A percentile compares a stretch with the other conserved stretches of the same genome.
Conservation (phyloP, 2,329 filamentous ascomycete genomes). For the Fusarium newnesense region DNA sequence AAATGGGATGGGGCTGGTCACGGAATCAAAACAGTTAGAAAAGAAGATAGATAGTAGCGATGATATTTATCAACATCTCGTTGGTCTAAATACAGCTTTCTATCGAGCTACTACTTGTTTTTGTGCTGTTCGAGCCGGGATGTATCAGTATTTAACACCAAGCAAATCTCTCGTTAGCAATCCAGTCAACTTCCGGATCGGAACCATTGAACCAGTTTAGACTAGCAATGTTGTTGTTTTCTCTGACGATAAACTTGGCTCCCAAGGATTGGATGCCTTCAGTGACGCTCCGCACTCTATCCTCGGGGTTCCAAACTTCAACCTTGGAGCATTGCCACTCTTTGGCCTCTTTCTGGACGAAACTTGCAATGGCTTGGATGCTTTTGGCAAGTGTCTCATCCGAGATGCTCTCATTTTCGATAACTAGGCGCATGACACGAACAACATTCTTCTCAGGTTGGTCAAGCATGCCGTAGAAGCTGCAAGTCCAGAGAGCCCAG, state of each 20-base stretch:
- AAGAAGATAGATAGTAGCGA: slow-evolving; percentile 38
- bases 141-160: slow-evolving; percentile 69
- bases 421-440: slow-evolving; percentile 74
- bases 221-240: slow-evolving; percentile 75
- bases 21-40: slow-evolving; percentile 35
- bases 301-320: slow-evolving; percentile 84
- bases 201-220: slow-evolving; percentile 75
- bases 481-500: slow-evolving; percentile 79
- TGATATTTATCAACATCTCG: slow-evolving; percentile 25
- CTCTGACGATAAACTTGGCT: slow-evolving; percentile 63
- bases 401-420: slow-evolving; percentile 63
- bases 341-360: slow-evolving; percentile 76
- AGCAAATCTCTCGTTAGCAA: slow-evolving; percentile 80
- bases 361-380: slow-evolving; percentile 70
- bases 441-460: slow-evolving; percentile 71
- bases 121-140: not conserved
- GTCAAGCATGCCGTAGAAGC: slow-evolving; percentile 67
- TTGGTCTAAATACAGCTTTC: slow-evolving; percentile 17
- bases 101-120: not conserved
- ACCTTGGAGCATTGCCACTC: slow-evolving; percentile 77
- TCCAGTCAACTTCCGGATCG: slow-evolving; percentile 71
- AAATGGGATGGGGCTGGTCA: slow-evolving; percentile 31
- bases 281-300: slow-evolving; percentile 60
- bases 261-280: slow-evolving; percentile 57
- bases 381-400: slow-evolving; percentile 59